phyloP scores from a whole-genome alignment of 2,329 filamentous ascomycete species.

The Colletotrichum caudatum region DNA sequence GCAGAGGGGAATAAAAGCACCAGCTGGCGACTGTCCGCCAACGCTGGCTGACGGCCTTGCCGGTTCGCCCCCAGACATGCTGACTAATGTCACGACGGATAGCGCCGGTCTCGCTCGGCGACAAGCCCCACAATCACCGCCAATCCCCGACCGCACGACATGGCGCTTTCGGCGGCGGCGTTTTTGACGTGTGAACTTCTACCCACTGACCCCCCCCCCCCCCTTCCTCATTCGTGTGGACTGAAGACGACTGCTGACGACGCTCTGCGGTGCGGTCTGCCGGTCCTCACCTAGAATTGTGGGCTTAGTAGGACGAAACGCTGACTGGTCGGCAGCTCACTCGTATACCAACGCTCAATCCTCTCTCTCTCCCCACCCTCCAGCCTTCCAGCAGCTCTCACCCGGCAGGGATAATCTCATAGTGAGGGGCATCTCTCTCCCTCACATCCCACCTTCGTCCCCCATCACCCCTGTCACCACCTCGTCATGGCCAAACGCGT shows the following conservation, averaged over 20 bases:
- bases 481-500: slow-evolving; percentile 54
- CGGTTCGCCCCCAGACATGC: neutral
- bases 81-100: slow-evolving; percentile 3
- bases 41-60: neutral
- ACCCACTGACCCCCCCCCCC: too few relatives aligned
- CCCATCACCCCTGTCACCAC: slow-evolving; percentile 4
- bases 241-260: neutral
- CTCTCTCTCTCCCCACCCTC: neutral
- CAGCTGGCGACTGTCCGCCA: neutral
- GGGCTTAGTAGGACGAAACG: neutral
- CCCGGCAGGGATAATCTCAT: slow-evolving; percentile 19
- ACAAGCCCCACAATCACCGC: slow-evolving; percentile 11
- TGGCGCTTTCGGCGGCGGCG: slow-evolving; percentile 9
- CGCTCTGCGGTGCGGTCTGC: neutral
- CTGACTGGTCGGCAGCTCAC: neutral
- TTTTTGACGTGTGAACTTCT: slow-evolving; percentile 33
- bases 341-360: neutral
- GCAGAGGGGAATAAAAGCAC: too few relatives aligned
- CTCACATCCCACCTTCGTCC: slow-evolving; percentile 26
- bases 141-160: slow-evolving; percentile 12
- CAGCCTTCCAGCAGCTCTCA: neutral
- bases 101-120: neutral
- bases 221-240: neutral
- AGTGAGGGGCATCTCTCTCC: slow-evolving; percentile 22
- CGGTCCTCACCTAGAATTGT: neutral